phyloP scores from a whole-genome alignment of 768 basidiomycete genomes.

The Mycena chlorophos region DNA sequence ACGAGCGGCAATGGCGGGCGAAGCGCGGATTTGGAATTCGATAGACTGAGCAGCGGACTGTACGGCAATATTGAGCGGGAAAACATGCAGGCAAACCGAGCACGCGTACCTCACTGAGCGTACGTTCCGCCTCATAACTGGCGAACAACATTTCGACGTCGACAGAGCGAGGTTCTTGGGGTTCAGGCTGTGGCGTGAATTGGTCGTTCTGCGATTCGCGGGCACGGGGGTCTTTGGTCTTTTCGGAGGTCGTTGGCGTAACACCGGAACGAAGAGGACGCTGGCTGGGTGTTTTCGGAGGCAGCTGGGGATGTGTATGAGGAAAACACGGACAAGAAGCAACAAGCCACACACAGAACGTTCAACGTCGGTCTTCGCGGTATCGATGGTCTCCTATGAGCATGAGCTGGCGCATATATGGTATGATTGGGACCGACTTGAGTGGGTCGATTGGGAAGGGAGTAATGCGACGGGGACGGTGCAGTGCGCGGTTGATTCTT shows the following conservation, averaged over 20 bases:
- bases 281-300: neutral
- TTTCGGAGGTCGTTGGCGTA: neutral
- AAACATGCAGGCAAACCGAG: neutral
- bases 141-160: neutral
- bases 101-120: neutral
- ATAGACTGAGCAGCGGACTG: no score
- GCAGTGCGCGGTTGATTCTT: neutral
- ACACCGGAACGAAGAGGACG: neutral
- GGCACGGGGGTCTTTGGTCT: neutral
- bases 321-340: neutral
- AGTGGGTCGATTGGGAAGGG: neutral
- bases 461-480: no score
- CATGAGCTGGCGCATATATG: neutral
- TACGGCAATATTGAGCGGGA: neutral
- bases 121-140: neutral
- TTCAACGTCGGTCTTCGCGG: neutral
- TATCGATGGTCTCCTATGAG: neutral
- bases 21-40: no score
- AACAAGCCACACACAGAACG: no score
- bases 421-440: neutral
- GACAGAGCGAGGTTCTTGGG: neutral
- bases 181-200: no score
- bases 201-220: neutral
- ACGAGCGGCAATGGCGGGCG: no score
- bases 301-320: neutral